Conservation (phyloP, 176 grass and related monocot species). For the Zea luxurians region DNA sequence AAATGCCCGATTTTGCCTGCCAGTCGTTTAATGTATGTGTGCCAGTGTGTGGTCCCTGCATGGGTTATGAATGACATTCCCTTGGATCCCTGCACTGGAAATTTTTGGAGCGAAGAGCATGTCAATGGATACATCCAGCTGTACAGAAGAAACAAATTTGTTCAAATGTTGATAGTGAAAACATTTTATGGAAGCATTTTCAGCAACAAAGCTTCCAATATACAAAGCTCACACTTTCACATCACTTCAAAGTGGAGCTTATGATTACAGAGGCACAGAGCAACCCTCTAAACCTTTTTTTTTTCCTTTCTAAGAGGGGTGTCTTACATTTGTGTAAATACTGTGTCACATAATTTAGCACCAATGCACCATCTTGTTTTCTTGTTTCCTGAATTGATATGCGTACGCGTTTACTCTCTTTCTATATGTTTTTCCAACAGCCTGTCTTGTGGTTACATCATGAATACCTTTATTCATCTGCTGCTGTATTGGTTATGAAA, state of each 20-base stretch:
- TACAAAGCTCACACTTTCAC: constrained; percentile 3
- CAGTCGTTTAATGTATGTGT: constrained; percentile 20
- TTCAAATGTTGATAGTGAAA: constrained; percentile 27
- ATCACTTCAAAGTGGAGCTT: not conserved
- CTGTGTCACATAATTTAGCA: no score
- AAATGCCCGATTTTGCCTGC: constrained; percentile 50
- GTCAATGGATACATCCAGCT: not conserved
- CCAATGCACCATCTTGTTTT: not conserved
- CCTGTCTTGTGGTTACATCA: constrained; percentile 30
- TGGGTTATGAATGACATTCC: constrained; percentile 33
- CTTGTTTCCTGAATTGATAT: not conserved
- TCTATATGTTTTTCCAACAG: not conserved
- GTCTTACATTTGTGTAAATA: no score
- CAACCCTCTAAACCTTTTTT: not conserved
- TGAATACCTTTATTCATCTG: constrained; percentile 20
- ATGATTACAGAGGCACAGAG: not conserved
- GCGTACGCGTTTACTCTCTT: not conserved
- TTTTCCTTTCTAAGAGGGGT: no score
- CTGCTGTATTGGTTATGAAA: constrained; percentile 30
- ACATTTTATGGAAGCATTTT: constrained; percentile 1
- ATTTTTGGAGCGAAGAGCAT: constrained; percentile 14
- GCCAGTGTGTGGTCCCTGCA: not conserved
- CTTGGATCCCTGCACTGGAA: not conserved
- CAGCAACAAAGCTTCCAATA: constrained; percentile 1
- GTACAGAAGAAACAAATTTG: not conserved